phyloP scores from a whole-genome alignment of 768 basidiomycete species.

The Tricholomella constricta region DNA sequence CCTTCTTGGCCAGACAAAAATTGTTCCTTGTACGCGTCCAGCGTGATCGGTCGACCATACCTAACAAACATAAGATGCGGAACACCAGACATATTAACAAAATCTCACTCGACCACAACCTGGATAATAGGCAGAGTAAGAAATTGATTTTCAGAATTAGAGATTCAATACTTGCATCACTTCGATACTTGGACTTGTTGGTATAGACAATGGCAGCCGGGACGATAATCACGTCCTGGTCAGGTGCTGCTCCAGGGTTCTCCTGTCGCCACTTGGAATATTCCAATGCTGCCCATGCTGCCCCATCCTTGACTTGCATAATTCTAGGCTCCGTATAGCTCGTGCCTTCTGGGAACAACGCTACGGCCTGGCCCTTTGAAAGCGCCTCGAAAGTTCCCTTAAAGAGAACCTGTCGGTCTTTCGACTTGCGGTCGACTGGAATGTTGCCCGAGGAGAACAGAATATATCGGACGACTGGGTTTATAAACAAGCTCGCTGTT shows the following conservation, averaged over 20 bases:
- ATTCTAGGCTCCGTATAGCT: constrained; percentile 93
- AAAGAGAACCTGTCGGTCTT: constrained; percentile 88
- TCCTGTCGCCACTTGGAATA: constrained; percentile 79
- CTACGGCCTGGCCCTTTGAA: constrained; percentile 78
- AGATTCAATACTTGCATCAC: constrained; percentile 60
- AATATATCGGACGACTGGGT: constrained; percentile 73
- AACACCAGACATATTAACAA: constrained; percentile 4
- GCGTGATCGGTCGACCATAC: constrained; percentile 78
- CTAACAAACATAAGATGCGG: constrained; percentile 40
- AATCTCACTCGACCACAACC: constrained; percentile 73
- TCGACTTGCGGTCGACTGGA: constrained; percentile 92
- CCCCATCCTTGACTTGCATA: constrained; percentile 92
- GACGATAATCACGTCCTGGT: constrained; percentile 62
- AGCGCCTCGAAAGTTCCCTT: constrained; percentile 88
- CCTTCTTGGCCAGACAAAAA: constrained; percentile 74
- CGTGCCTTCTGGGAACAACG: constrained; percentile 92
- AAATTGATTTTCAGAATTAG: constrained; percentile 20
- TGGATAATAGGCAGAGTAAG: constrained; percentile 24
- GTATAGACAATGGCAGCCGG: constrained; percentile 93
- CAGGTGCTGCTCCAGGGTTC: constrained; percentile 45
- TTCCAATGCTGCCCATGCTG: constrained; percentile 93
- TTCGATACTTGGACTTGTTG: constrained; percentile 94
- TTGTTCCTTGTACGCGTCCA: constrained; percentile 73
- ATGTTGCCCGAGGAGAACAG: constrained; percentile 94
- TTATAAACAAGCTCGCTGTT: constrained; percentile 74